Percentiles rank a stretch among this genome's conserved stretches.
Conservation (phyloP, 257 asterid genomes). For the Primulina huaijiensis region DNA sequence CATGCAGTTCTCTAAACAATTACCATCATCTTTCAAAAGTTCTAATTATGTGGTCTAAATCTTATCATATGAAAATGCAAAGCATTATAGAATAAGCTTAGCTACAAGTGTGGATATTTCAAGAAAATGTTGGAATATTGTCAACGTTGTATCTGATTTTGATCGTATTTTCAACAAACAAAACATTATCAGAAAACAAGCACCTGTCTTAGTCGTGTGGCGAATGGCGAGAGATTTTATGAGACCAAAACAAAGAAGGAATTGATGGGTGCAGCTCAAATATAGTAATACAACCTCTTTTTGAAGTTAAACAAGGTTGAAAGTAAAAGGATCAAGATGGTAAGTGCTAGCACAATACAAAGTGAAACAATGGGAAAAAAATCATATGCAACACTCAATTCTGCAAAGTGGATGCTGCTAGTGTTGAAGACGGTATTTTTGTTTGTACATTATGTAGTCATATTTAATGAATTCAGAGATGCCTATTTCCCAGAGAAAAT, state of each 20-base stretch:
- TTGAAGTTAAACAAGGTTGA: neutral
- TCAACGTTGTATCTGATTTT: neutral
- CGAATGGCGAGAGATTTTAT: neutral
- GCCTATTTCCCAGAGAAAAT: neutral
- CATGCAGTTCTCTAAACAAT: neutral
- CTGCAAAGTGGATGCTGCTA: neutral
- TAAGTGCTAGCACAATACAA: neutral
- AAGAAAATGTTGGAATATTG: neutral
- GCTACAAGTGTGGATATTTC: neutral
- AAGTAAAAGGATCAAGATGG: neutral
- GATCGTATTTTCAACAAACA: too few relatives aligned
- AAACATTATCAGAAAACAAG: neutral
- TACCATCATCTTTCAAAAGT: neutral
- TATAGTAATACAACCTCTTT: neutral
- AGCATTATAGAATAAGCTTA: neutral
- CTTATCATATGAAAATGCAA: neutral
- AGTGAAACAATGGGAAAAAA: neutral
- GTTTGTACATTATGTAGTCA: neutral
- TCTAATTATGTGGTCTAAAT: neutral
- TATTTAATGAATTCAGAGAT: slow-evolving; percentile 4
- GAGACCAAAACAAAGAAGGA: neutral
- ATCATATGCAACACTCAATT: too few relatives aligned
- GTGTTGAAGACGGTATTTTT: neutral
- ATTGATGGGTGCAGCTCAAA: neutral
- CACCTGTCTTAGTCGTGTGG: neutral